Conservation (phyloP, 371 early-diverging fungal species). For the Mortierella sp. region DNA sequence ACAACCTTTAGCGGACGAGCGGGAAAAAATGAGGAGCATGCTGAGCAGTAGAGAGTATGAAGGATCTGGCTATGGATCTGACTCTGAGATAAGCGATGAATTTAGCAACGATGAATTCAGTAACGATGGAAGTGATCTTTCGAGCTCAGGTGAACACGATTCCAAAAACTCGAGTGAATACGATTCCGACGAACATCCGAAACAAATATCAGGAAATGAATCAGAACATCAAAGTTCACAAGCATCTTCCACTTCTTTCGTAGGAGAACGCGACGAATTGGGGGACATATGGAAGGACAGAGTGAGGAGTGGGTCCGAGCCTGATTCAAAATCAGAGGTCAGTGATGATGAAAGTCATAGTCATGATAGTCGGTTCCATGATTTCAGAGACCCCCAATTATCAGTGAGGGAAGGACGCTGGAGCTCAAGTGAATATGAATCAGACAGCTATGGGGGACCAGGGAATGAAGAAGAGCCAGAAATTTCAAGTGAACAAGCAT, state of each 20-base stretch:
- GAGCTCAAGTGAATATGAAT: background rate
- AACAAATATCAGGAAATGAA: background rate
- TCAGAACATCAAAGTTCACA: background rate
- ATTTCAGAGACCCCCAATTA: background rate
- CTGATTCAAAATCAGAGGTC: background rate
- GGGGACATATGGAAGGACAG: background rate
- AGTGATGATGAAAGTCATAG: background rate
- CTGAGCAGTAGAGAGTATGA: background rate
- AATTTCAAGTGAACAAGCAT: background rate
- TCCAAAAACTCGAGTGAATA: background rate
- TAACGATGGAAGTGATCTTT: no score
- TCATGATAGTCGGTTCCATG: background rate
- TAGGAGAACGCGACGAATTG: background rate
- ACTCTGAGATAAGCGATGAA: background rate
- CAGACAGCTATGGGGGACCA: background rate
- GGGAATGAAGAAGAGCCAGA: background rate
- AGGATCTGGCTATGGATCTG: background rate
- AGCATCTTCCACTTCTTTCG: background rate
- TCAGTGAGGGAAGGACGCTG: background rate
- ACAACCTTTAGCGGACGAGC: background rate
- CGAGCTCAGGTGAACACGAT: background rate
- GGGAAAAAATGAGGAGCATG: background rate
- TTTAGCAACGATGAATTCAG: background rate
- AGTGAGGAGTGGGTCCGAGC: background rate
- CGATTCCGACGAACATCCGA: background rate